Conservation (phyloP, 2,329 filamentous ascomycete species). For the Elsinoe ampelina region DNA sequence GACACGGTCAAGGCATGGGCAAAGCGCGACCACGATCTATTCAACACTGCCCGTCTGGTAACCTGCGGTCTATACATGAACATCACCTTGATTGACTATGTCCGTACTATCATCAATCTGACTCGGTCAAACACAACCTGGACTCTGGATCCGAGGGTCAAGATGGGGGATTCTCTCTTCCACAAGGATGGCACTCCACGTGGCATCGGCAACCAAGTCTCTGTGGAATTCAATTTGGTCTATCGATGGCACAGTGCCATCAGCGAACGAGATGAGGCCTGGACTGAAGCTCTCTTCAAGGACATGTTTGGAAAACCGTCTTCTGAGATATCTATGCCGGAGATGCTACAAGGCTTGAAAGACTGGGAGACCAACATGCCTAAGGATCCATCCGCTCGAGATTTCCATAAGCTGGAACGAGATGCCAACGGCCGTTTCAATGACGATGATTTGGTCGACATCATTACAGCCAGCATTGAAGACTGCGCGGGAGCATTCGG, state of each 20-base stretch:
- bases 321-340: slow-evolving; percentile 25
- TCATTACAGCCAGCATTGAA: slow-evolving; percentile 60
- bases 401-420: slow-evolving; percentile 58
- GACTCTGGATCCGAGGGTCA: slow-evolving; percentile 68
- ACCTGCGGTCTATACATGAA: slow-evolving; percentile 70
- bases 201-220: slow-evolving; percentile 73
- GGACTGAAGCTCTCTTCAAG: slow-evolving; percentile 63
- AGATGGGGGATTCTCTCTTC: slow-evolving; percentile 41
- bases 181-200: slow-evolving; percentile 49
- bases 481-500: slow-evolving; percentile 57
- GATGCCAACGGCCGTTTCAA: slow-evolving; percentile 58
- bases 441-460: slow-evolving; percentile 67
- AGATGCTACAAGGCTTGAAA: slow-evolving; percentile 54
- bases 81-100: slow-evolving; percentile 68
- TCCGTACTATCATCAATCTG: slow-evolving; percentile 66
- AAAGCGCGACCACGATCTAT: slow-evolving; percentile 67
- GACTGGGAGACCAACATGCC: slow-evolving; percentile 46
- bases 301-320: slow-evolving; percentile 22
- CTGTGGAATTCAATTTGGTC: slow-evolving; percentile 79
- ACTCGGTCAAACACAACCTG: slow-evolving; percentile 66
- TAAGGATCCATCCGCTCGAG: slow-evolving; percentile 34
- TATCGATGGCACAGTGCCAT: slow-evolving; percentile 84
- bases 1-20: slow-evolving; percentile 43
- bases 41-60: slow-evolving; percentile 61
- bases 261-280: slow-evolving; percentile 64